Evolutionary conservation across 2,329 filamentous ascomycete species (phyloP).

Genomic region (Talaromyces sp.): DNA sequence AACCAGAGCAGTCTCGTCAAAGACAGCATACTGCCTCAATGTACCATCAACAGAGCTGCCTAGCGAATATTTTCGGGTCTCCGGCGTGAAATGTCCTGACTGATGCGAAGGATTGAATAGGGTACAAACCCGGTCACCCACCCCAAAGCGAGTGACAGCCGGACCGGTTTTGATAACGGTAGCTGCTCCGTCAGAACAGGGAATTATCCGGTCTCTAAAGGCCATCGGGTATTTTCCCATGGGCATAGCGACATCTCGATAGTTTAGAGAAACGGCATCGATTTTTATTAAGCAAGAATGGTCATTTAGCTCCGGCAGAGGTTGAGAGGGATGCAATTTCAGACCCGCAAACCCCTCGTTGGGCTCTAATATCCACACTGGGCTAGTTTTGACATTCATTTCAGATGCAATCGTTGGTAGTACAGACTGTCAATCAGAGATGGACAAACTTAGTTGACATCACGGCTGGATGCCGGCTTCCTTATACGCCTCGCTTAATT

Average conservation of each 20-base stretch:
- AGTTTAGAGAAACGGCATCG: neutral
- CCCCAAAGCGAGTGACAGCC: neutral
- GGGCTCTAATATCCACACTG: neutral
- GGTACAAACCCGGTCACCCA: neutral
- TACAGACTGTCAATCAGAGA: neutral
- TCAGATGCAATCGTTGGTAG: neutral
- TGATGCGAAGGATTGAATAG: neutral
- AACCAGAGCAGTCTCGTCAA: conserved; percentile 64
- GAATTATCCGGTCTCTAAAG: neutral
- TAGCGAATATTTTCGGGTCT: neutral
- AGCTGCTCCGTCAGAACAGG: neutral
- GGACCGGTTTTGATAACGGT: neutral
- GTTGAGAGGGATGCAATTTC: neutral
- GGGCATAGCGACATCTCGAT: neutral
- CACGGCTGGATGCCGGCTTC: neutral
- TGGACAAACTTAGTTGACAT: neutral
- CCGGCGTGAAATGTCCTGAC: neutral
- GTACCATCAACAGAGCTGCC: neutral
- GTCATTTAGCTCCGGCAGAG: neutral
- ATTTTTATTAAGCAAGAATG: neutral
- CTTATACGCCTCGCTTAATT: neutral
- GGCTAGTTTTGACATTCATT: neutral
- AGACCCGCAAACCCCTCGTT: neutral
- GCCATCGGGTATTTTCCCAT: neutral
- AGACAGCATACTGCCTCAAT: conserved; percentile 61